These are phyloP conservation scores for Blastomyces gilchristii DNA, from an alignment of 2,329 filamentous ascomycete species.

Conservation along the genomic window DNA sequence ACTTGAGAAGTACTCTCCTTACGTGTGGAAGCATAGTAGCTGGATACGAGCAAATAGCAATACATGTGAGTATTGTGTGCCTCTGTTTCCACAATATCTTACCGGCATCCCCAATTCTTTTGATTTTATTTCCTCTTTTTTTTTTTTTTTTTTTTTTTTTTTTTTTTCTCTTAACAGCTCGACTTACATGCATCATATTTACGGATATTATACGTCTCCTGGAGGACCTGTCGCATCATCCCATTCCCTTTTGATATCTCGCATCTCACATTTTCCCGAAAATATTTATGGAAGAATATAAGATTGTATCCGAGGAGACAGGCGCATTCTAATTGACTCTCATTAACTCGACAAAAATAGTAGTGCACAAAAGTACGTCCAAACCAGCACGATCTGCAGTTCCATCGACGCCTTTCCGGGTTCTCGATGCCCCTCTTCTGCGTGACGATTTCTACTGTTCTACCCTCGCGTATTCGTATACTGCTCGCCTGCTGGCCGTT, in stretches of 20 bases:
- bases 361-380: constrained; percentile 19
- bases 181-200: neutral
- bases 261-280: neutral
- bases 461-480: constrained; percentile 71
- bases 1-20: neutral
- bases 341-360: constrained; percentile 14
- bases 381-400: constrained; percentile 38
- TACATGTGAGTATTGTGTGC: constrained; percentile 24
- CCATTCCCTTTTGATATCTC: neutral
- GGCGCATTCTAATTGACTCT: constrained; percentile 12
- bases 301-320: neutral
- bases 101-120: neutral
- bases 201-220: neutral
- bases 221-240: neutral
- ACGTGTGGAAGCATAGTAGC: constrained; percentile 1
- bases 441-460: constrained; percentile 95
- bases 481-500: constrained; percentile 67
- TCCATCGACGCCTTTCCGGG: constrained; percentile 67
- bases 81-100: neutral
- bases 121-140: neutral
- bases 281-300: neutral
- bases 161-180: too few relatives aligned
- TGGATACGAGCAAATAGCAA: constrained; percentile 24
- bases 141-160: neutral
- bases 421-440: constrained; percentile 79